phyloP scores from a whole-genome alignment of 2,329 filamentous ascomycete genomes.

The Simplicillium sp. region DNA sequence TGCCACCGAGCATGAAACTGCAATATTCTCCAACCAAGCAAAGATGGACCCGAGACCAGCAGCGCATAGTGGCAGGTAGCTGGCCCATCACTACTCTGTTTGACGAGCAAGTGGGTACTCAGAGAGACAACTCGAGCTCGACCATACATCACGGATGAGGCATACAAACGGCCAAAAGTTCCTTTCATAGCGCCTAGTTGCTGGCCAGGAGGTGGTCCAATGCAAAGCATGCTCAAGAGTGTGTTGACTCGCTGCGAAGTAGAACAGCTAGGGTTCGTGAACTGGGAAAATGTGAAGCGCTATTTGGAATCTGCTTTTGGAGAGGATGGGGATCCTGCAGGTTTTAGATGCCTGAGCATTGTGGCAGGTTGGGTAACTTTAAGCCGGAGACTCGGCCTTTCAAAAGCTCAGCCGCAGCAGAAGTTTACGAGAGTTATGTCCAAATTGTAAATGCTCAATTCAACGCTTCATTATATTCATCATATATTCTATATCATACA shows the following conservation, averaged over 20 bases:
- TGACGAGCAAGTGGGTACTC: conserved; percentile 1
- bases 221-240: neutral
- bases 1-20: conserved; percentile 19
- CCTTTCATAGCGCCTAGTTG: neutral
- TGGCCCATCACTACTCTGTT: neutral
- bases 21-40: conserved; percentile 5
- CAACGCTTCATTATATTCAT: no score
- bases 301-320: neutral
- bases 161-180: neutral
- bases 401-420: no score
- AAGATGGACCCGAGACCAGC: neutral
- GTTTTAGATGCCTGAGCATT: neutral
- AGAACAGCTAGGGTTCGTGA: neutral
- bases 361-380: neutral
- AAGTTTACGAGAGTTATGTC: no score
- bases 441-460: no score
- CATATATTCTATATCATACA: no score
- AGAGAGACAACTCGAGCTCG: neutral
- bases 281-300: neutral
- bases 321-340: neutral
- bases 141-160: neutral
- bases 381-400: neutral
- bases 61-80: no score
- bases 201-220: neutral
- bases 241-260: neutral